These are phyloP conservation scores for Cenchrus purpureus DNA, from an alignment of 176 grass and related monocot species.

Conservation along the genomic window DNA sequence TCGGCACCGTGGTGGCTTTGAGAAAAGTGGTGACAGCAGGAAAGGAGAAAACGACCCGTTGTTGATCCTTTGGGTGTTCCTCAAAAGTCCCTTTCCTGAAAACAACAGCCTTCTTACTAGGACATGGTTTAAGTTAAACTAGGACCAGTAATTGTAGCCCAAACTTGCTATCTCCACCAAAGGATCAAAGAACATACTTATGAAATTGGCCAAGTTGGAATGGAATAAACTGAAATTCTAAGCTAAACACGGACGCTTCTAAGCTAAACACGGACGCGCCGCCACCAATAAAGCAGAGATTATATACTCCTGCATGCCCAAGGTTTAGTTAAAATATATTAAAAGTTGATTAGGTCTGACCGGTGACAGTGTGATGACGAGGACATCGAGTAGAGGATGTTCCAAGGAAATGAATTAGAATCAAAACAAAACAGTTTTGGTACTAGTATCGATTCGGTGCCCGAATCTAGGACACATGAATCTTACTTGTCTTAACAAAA, in stretches of 20 bases:
- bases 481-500: neutral
- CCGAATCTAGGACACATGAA: neutral
- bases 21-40: neutral
- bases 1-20: neutral
- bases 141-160: neutral
- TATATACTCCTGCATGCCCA: no score
- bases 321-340: neutral
- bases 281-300: neutral
- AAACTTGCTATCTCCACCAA: neutral
- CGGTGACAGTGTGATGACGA: neutral
- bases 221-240: neutral
- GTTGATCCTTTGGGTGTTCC: neutral
- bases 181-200: neutral
- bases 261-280: conserved; percentile 1
- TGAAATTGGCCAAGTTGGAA: neutral
- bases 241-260: neutral
- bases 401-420: neutral
- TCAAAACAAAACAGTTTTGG: neutral
- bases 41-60: neutral
- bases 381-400: neutral
- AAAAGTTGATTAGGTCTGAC: neutral
- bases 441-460: neutral
- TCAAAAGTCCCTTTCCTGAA: conserved; percentile 3
- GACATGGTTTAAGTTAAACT: conserved; percentile 13
- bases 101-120: neutral